Evolutionary conservation across 768 basidiomycete species (phyloP).

Genomic region (Pholiota microspora): DNA sequence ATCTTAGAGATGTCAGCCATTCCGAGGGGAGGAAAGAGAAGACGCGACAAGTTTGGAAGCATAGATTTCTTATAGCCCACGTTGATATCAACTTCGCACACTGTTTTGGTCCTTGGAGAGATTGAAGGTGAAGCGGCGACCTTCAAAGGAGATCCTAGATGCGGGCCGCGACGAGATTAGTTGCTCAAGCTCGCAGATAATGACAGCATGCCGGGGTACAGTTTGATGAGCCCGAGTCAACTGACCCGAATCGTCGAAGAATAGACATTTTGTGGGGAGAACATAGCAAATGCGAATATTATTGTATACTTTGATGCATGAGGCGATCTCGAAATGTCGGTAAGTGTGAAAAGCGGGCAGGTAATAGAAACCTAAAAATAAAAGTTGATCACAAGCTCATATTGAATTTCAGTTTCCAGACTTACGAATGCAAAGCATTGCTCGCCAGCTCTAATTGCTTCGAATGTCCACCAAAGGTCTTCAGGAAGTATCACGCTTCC

Average conservation of each 20-base stretch:
- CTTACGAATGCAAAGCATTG: not conserved
- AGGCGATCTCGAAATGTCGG: not conserved
- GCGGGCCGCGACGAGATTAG: not conserved
- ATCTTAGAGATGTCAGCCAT: conserved; percentile 1
- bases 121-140: not conserved
- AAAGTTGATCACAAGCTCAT: not conserved
- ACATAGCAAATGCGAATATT: not conserved
- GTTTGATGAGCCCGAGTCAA: conserved; percentile 1
- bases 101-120: not conserved
- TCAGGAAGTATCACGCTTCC: not conserved
- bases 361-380: not conserved
- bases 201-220: conserved; percentile 1
- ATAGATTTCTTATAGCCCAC: not conserved
- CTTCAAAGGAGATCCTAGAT: not conserved
- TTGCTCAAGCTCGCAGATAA: not conserved
- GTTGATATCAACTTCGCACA: conserved; percentile 1
- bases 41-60: not conserved
- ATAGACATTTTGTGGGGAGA: conserved; percentile 4
- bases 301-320: not conserved
- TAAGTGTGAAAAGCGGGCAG: not conserved
- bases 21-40: not conserved
- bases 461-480: not conserved
- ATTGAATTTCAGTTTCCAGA: not conserved
- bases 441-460: not conserved
- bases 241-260: not conserved